These are phyloP conservation scores for Linnemannia elongata DNA, from an alignment of 192 early-diverging fungal genomes.

Conservation along the genomic window DNA sequence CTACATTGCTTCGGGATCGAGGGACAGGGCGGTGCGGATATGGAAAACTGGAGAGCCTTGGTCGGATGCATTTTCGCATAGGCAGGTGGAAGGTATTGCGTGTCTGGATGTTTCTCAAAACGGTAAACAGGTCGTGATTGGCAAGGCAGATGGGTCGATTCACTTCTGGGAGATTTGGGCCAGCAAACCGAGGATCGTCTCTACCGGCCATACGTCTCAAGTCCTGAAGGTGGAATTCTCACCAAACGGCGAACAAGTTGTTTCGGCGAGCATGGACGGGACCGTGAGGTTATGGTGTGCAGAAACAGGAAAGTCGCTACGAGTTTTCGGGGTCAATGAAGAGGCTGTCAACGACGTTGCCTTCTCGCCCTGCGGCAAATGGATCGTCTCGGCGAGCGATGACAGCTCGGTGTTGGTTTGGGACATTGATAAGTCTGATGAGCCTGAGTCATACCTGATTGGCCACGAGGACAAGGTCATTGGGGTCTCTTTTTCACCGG, in stretches of 20 bases:
- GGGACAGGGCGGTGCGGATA: neutral
- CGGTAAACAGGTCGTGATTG: neutral
- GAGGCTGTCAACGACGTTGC: neutral
- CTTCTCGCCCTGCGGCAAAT: neutral
- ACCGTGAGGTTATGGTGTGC: neutral
- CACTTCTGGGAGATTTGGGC: neutral
- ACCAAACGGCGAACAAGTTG: neutral
- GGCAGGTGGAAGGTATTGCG: neutral
- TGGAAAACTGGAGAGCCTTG: neutral
- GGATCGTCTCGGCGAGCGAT: constrained; percentile 3
- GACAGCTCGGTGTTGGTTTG: constrained; percentile 14
- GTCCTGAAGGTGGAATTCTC: neutral
- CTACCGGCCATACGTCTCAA: neutral
- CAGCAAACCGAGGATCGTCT: neutral
- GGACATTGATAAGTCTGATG: neutral
- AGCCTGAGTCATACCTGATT: neutral
- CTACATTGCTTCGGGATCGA: neutral
- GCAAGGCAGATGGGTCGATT: neutral
- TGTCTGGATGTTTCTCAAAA: neutral
- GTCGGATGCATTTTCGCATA: neutral
- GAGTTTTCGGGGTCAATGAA: neutral
- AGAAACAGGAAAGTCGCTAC: neutral
- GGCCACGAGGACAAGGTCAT: neutral
- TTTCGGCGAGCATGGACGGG: neutral
- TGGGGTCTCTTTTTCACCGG: neutral